phyloP scores from a whole-genome alignment of 805 yeast genomes.

The Candida argentea region DNA sequence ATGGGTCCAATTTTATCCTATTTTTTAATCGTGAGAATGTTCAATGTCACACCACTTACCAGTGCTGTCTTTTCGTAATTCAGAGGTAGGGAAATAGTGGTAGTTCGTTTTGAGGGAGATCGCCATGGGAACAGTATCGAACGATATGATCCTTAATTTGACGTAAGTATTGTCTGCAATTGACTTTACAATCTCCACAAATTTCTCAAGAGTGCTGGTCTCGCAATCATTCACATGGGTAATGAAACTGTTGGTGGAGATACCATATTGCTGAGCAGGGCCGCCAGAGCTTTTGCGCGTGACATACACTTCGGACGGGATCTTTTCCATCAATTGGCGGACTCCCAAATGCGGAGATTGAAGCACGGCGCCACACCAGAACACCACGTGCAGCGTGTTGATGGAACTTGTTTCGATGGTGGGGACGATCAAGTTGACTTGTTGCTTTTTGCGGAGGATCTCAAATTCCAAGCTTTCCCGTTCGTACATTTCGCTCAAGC shows the following conservation, averaged over 20 bases:
- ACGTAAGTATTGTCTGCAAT: slow-evolving; percentile 77
- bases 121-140: slow-evolving; percentile 82
- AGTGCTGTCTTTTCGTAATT: slow-evolving; percentile 36
- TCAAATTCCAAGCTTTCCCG: slow-evolving; percentile 41
- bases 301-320: slow-evolving; percentile 81
- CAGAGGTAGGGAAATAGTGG: slow-evolving; percentile 77
- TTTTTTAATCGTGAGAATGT: not conserved
- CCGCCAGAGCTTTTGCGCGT: slow-evolving; percentile 70
- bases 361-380: slow-evolving; percentile 76
- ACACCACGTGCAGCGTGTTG: slow-evolving; percentile 55
- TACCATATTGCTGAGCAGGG: slow-evolving; percentile 76
- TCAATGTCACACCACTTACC: slow-evolving; percentile 43
- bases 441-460: slow-evolving; percentile 62
- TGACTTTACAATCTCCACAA: slow-evolving; percentile 52
- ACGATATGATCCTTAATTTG: slow-evolving; percentile 70
- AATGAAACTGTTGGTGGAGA: slow-evolving; percentile 71
- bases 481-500: slow-evolving; percentile 43
- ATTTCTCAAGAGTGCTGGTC: slow-evolving; percentile 61
- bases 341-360: slow-evolving; percentile 93
- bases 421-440: slow-evolving; percentile 50
- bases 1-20: no score
- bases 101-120: slow-evolving; percentile 77
- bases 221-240: slow-evolving; percentile 78
- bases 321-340: slow-evolving; percentile 63
- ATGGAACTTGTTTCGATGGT: slow-evolving; percentile 50